Base-by-base conservation (phyloP, 78 protist genomes). In the Salpingoeca rosetta region DNA sequence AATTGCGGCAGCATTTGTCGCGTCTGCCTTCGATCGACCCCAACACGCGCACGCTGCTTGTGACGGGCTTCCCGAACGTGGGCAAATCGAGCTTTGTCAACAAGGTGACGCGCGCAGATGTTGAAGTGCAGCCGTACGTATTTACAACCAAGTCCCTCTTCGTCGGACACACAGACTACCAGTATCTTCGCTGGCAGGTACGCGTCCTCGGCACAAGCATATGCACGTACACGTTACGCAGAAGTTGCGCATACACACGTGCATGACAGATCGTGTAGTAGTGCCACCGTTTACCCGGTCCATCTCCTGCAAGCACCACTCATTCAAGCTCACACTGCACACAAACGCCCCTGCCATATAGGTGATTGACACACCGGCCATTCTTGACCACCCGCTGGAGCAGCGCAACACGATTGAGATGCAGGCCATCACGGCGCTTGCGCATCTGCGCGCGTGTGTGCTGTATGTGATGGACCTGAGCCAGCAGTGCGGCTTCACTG, bases 371-470 rank as follows among this genome's bases (percentile, higher is more conserved):
- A 97, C 99, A 11, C 99, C 99, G 36, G 99, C 99, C 28, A 91
- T 99, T 43, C 88, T 99, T 1, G 99, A 98, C 86, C 98, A 96
- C 72, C 97, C 98, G 44, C 94, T 99, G 38, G 99, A 98, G 41
- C 95, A 98, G 81, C 72, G 99, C 40, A 99, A 98, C 92, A 97
- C 99, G 28, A 98, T 99, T 80, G 99, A 99, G 84, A 98, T 99
- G 99, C 99, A 99, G 91, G 80, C 98, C 0, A 92, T 99, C 88
- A 98, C 99, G 0, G 99, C 99, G 25, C 94, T 99, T 43, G 99
- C 99, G 24, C 99, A 99, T 87, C 90, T 99, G 44, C 89, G 92
- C 2, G 94, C 98, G 25, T 44, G 90, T 77, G 89, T 98, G 10
- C 88, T 98, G 78, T 98, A 83, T 91, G 41, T 98, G 43, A 73